Conservation (phyloP, 345 rosid genomes). For the Heritiera littoralis region DNA sequence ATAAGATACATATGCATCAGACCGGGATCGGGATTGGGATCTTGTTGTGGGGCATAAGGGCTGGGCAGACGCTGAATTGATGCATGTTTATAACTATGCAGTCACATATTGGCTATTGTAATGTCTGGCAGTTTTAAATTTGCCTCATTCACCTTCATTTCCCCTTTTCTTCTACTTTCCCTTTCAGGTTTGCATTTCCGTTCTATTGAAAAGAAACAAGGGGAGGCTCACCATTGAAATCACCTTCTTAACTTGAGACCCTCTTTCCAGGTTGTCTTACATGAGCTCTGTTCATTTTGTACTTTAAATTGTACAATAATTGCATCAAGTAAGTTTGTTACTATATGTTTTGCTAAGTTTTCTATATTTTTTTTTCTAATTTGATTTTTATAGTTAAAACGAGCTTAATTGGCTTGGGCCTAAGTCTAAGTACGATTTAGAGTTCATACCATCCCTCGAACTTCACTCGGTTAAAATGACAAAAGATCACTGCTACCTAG, state of each 20-base stretch:
- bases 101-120: constrained; percentile 49
- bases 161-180: neutral
- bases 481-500: neutral
- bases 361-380: neutral
- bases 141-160: neutral
- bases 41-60: constrained; percentile 22
- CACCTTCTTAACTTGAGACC: neutral
- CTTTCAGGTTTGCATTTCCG: neutral
- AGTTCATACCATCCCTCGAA: neutral
- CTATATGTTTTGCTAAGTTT: neutral
- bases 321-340: neutral
- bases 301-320: neutral
- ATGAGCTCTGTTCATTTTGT: neutral
- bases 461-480: neutral
- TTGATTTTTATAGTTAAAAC: neutral
- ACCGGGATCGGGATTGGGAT: constrained; percentile 10
- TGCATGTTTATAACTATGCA: constrained; percentile 53
- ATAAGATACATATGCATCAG: constrained; percentile 25
- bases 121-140: constrained; percentile 44
- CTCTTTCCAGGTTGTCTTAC: too few relatives aligned
- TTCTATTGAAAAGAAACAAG: neutral
- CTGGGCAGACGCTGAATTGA: constrained; percentile 28
- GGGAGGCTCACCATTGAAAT: neutral
- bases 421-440: neutral
- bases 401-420: neutral